Evolutionary conservation across 2,329 filamentous ascomycete genomes (phyloP).

Genomic region (Phialocephala sp.): DNA sequence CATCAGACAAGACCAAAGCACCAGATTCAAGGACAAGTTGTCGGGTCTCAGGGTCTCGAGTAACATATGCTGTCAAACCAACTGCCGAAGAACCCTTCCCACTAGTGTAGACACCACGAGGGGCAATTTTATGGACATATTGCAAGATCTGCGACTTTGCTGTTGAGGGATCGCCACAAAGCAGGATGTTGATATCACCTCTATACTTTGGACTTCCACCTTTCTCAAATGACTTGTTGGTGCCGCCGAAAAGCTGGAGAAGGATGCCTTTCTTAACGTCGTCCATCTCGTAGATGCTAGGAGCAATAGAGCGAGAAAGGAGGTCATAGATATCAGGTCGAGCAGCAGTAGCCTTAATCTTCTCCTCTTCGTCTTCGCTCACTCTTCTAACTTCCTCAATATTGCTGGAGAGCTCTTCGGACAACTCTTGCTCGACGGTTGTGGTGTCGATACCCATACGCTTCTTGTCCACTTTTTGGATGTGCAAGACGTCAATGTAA

Average conservation of each 20-base stretch:
- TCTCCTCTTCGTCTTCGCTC: slow-evolving; percentile 83
- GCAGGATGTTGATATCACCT: slow-evolving; percentile 95
- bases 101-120: slow-evolving; percentile 80
- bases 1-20: slow-evolving; percentile 74
- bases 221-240: slow-evolving; percentile 97
- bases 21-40: slow-evolving; percentile 78
- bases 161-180: slow-evolving; percentile 96
- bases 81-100: slow-evolving; percentile 79
- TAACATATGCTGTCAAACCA: slow-evolving; percentile 79
- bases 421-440: slow-evolving; percentile 82
- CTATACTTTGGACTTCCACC: slow-evolving; percentile 94
- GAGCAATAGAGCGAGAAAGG: slow-evolving; percentile 86
- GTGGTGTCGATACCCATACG: slow-evolving; percentile 89
- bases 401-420: slow-evolving; percentile 63
- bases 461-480: slow-evolving; percentile 96
- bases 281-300: slow-evolving; percentile 96
- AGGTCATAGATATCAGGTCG: slow-evolving; percentile 92
- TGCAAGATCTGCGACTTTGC: slow-evolving; percentile 93
- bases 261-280: slow-evolving; percentile 99
- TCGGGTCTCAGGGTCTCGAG: slow-evolving; percentile 74
- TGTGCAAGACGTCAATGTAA: slow-evolving; percentile 92
- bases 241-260: slow-evolving; percentile 94
- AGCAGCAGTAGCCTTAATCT: slow-evolving; percentile 80
- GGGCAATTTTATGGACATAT: slow-evolving; percentile 97
- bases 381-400: slow-evolving; percentile 86